These are phyloP conservation scores for Chloroidium sp. DNA, from an alignment of 163 green algal genomes.

Conservation along the genomic window DNA sequence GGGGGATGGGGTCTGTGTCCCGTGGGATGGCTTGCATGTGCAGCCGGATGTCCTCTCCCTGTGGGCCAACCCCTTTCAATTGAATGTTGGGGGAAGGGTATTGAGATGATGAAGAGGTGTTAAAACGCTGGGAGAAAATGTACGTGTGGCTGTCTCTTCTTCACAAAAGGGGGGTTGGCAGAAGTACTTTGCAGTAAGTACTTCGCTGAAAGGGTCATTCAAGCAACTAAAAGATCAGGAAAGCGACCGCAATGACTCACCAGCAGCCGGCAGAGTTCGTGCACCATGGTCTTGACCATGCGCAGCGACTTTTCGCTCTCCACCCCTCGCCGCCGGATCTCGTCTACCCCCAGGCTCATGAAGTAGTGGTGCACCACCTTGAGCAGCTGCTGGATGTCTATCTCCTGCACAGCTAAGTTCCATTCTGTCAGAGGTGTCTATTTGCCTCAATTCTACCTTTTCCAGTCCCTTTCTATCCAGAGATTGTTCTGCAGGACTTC, in stretches of 20 bases:
- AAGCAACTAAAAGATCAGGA: constrained; percentile 3
- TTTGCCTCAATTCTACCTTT: too few species aligned
- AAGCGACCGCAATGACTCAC: constrained; percentile 23
- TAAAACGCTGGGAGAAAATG: too few species aligned
- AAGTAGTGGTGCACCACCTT: constrained; percentile 86
- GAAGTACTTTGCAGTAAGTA: not conserved
- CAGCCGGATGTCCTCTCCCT: constrained; percentile 53
- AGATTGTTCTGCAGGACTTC: not conserved
- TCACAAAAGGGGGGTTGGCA: too few species aligned
- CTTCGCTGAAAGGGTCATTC: constrained; percentile 1
- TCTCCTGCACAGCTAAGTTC: constrained; percentile 18
- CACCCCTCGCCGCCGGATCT: constrained; percentile 70
- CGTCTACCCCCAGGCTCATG: constrained; percentile 66
- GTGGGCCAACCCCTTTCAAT: constrained; percentile 6
- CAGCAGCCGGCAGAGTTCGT: constrained; percentile 81
- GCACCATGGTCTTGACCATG: constrained; percentile 91
- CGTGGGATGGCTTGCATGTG: constrained; percentile 44
- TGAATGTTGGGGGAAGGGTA: too few species aligned
- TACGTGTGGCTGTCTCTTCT: too few species aligned
- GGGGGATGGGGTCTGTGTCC: constrained; percentile 41
- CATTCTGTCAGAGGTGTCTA: not conserved
- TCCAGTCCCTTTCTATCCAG: too few species aligned
- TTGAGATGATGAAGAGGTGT: too few species aligned
- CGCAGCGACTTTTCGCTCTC: constrained; percentile 90
- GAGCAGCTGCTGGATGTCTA: constrained; percentile 63